Conservation (phyloP, 2,329 filamentous ascomycete genomes). For the Epichloe typhina region DNA sequence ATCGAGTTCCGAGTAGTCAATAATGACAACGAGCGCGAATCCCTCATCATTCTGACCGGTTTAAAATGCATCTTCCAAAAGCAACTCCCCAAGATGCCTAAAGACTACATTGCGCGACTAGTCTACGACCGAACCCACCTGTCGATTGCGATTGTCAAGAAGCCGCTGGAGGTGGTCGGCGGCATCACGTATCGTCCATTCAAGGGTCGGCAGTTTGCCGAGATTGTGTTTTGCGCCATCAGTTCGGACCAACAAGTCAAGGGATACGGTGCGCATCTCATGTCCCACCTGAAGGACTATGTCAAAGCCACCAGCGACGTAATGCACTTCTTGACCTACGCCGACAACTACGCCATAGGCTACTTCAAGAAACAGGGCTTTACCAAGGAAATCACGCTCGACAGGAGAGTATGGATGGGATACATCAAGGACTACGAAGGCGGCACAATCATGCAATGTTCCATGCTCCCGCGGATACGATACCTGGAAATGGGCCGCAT, state of each 20-base stretch:
- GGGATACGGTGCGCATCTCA: conserved; percentile 92
- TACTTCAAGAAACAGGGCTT: conserved; percentile 99
- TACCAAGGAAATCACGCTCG: conserved; percentile 93
- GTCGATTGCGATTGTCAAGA: conserved; percentile 95
- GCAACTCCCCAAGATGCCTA: conserved; percentile 97
- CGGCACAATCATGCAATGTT: conserved; percentile 98
- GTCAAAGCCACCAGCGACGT: conserved; percentile 93
- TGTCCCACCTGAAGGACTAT: conserved; percentile 96
- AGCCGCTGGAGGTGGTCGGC: conserved; percentile 87
- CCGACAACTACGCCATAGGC: conserved; percentile 96
- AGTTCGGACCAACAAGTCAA: conserved; percentile 97
- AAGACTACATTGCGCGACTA: conserved; percentile 93
- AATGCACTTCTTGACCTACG: conserved; percentile 98
- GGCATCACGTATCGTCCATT: conserved; percentile 96
- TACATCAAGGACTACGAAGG: conserved; percentile 99
- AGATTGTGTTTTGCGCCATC: conserved; percentile 98
- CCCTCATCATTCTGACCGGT: conserved; percentile 85
- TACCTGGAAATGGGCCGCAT: conserved; percentile 89
- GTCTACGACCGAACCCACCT: conserved; percentile 96
- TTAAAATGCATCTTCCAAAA: conserved; percentile 98
- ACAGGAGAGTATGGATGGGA: conserved; percentile 90
- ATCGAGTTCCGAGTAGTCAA: conserved; percentile 98
- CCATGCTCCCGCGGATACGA: conserved; percentile 87
- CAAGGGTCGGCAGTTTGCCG: conserved; percentile 80
- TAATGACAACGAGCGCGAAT: conserved; percentile 81